A percentile compares a stretch with the other conserved stretches of the same genome.
phyloP scores from a whole-genome alignment of 2,329 filamentous ascomycete genomes.

The Talaromyces sp. region DNA sequence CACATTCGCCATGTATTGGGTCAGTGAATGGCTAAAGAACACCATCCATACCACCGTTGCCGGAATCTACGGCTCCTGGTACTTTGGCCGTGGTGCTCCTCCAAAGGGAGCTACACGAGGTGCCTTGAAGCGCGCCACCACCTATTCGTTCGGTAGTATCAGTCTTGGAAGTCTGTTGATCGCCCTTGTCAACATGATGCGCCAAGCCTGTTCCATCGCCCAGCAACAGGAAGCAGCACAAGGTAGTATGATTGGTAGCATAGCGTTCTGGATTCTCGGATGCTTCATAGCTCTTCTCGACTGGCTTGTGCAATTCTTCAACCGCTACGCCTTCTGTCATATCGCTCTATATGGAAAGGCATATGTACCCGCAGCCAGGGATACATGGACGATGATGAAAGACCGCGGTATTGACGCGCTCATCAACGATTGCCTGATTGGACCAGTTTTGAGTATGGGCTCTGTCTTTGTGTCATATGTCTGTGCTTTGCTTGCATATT shows the following conservation, averaged over 20 bases:
- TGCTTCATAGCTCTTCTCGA: slow-evolving; percentile 75
- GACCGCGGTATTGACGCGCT: slow-evolving; percentile 87
- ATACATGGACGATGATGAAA: slow-evolving; percentile 88
- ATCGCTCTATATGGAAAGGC: slow-evolving; percentile 89
- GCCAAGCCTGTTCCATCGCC: slow-evolving; percentile 78
- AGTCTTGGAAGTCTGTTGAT: slow-evolving; percentile 80
- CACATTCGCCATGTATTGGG: slow-evolving; percentile 92
- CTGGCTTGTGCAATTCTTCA: slow-evolving; percentile 85
- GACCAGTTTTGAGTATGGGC: slow-evolving; percentile 69
- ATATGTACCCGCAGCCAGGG: slow-evolving; percentile 82
- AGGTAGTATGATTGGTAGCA: slow-evolving; percentile 65
- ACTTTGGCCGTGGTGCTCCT: slow-evolving; percentile 66
- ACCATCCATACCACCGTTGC: slow-evolving; percentile 84
- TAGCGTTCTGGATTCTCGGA: slow-evolving; percentile 70
- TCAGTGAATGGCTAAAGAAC: slow-evolving; percentile 90
- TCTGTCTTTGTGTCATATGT: slow-evolving; percentile 79
- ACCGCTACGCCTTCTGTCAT: slow-evolving; percentile 88
- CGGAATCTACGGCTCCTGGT: slow-evolving; percentile 90
- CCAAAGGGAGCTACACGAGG: slow-evolving; percentile 76
- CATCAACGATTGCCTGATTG: slow-evolving; percentile 81
- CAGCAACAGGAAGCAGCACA: slow-evolving; percentile 60
- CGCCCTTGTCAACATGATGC: slow-evolving; percentile 79
- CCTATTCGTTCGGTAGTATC: slow-evolving; percentile 90
- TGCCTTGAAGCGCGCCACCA: slow-evolving; percentile 76
- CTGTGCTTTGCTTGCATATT: slow-evolving; percentile 74